Conservation (phyloP, 2,329 filamentous ascomycete species). For the Epichloe amarillans region DNA sequence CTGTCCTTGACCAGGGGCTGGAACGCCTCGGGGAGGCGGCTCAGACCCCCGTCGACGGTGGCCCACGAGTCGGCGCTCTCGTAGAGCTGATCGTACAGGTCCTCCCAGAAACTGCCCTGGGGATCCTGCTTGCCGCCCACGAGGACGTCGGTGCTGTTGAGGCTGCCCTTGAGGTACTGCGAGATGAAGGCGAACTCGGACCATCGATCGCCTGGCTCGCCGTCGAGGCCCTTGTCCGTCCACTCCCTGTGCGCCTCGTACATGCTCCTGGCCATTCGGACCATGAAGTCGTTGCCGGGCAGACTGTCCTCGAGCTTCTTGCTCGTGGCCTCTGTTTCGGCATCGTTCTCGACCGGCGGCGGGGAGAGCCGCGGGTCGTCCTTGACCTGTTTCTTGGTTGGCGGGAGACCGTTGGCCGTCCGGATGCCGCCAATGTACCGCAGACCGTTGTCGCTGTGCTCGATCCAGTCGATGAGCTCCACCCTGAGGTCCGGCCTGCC, state of each 20-base stretch:
- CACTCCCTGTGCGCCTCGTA: constrained; percentile 30
- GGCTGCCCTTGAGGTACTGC: constrained; percentile 39
- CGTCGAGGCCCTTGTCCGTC: constrained; percentile 21
- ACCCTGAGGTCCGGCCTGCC: constrained; percentile 33
- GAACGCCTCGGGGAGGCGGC: constrained; percentile 41
- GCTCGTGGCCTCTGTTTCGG: constrained; percentile 20
- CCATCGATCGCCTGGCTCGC: constrained; percentile 45
- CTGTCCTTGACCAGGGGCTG: constrained; percentile 44
- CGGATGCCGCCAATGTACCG: constrained; percentile 33
- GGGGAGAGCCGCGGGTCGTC: constrained; percentile 24
- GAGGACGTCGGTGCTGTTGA: constrained; percentile 38
- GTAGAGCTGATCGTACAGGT: constrained; percentile 12
- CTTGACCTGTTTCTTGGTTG: constrained; percentile 33
- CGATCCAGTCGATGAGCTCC: constrained; percentile 51
- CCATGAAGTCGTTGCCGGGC: constrained; percentile 21
- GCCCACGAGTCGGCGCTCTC: constrained; percentile 14
- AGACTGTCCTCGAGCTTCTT: constrained; percentile 24
- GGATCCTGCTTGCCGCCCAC: constrained; percentile 17
- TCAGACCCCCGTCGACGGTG: constrained; percentile 3
- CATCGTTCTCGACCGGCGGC: constrained; percentile 18
- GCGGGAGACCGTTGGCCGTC: constrained; percentile 37
- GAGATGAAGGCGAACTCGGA: constrained; percentile 51
- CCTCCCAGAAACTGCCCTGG: constrained; percentile 32
- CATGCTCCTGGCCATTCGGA: constrained; percentile 27
- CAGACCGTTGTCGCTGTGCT: constrained; percentile 41